These are phyloP conservation scores for Plasmodium relictum DNA, from an alignment of 169 alveolate genomes.

Conservation along the genomic window DNA sequence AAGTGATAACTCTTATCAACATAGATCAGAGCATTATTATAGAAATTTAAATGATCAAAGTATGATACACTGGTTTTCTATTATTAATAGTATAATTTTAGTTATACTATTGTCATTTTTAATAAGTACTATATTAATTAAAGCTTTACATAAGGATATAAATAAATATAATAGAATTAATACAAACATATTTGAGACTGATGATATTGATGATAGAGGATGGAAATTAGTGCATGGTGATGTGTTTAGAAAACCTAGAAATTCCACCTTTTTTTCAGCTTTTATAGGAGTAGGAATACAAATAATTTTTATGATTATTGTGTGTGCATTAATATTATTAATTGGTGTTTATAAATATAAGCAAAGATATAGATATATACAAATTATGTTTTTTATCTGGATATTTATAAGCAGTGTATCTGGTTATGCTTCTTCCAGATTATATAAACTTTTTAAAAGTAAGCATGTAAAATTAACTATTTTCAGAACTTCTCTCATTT, in stretches of 20 bases:
- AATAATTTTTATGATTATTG: conserved; percentile 80
- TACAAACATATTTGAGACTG: conserved; percentile 82
- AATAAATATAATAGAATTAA: conserved; percentile 87
- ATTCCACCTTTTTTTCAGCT: conserved; percentile 86
- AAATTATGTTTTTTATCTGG: conserved; percentile 90
- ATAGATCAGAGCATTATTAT: conserved; percentile 91
- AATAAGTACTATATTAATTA: conserved; percentile 89
- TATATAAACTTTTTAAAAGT: conserved; percentile 85
- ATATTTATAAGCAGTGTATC: conserved; percentile 90
- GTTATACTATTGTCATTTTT: conserved; percentile 85
- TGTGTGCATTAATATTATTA: conserved; percentile 86
- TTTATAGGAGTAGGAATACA: conserved; percentile 92
- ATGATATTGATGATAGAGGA: conserved; percentile 89
- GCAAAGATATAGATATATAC: conserved; percentile 76
- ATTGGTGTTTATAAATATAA: conserved; percentile 78
- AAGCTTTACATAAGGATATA: conserved; percentile 90
- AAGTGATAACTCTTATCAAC: conserved; percentile 84
- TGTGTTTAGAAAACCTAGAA: conserved; percentile 92
- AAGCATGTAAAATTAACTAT: conserved; percentile 25
- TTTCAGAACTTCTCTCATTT: conserved; percentile 25
- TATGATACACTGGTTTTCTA: conserved; percentile 92
- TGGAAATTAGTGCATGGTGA: conserved; percentile 95
- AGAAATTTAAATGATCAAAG: conserved; percentile 82
- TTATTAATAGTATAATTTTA: conserved; percentile 88
- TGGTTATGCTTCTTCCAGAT: conserved; percentile 89